Conservation (phyloP, 306 rosid genomes). For the Cicer arietinum region DNA sequence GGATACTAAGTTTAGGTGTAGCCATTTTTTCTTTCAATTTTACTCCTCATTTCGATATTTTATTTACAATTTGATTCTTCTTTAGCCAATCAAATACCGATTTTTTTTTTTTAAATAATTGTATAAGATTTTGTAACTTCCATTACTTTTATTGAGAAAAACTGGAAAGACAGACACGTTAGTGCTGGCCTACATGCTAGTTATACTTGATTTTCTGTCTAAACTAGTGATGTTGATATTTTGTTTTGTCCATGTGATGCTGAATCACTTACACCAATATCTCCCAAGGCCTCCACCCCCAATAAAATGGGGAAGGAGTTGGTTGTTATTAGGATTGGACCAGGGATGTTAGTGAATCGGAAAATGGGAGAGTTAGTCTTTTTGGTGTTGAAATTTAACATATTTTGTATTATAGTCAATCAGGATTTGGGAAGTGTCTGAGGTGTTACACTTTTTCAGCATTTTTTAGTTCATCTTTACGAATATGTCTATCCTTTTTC, state of each 20-base stretch:
- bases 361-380: conserved; percentile 14
- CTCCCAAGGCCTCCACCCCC: neutral
- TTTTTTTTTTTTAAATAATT: no score
- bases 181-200: no score
- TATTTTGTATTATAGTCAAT: neutral
- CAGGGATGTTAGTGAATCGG: neutral
- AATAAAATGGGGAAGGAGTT: neutral
- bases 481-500: neutral
- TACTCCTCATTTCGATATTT: no score
- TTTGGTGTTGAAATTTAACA: conserved; percentile 8
- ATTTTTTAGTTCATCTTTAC: conserved; percentile 6
- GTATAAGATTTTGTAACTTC: no score
- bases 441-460: conserved; percentile 6
- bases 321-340: conserved; percentile 29
- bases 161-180: no score
- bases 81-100: no score
- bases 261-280: conserved; percentile 18
- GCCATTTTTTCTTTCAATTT: no score
- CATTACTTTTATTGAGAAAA: no score
- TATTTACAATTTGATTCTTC: no score
- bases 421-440: conserved; percentile 12
- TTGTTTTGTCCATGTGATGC: conserved; percentile 21
- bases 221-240: conserved; percentile 15
- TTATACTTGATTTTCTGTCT: conserved; percentile 26
- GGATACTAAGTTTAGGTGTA: no score